Conservation (phyloP, 805 yeast species). For the Kodamaea hsintzibuensis region DNA sequence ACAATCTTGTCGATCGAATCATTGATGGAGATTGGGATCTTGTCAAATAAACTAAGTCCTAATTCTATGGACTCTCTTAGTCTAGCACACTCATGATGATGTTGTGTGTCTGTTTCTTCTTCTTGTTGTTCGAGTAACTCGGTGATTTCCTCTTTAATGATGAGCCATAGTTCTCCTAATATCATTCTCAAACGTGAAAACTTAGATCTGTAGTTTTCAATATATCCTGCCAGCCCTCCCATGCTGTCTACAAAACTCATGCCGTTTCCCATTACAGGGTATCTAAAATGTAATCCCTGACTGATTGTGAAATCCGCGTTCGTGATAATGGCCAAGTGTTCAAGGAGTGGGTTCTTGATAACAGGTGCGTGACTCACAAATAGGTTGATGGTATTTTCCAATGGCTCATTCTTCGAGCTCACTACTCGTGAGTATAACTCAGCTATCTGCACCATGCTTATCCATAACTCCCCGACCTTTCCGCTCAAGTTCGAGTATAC, state of each 20-base stretch:
- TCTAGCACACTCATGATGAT: neutral
- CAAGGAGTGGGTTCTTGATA: constrained; percentile 64
- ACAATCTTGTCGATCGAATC: constrained; percentile 43
- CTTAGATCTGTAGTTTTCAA: constrained; percentile 63
- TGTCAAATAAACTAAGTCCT: constrained; percentile 62
- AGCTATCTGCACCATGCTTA: constrained; percentile 69
- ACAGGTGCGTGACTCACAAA: constrained; percentile 73
- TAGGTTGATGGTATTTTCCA: constrained; percentile 50
- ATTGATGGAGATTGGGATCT: constrained; percentile 51
- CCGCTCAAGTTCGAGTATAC: constrained; percentile 21
- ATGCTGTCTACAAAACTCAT: constrained; percentile 58
- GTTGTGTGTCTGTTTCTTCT: constrained; percentile 2
- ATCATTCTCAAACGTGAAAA: constrained; percentile 62
- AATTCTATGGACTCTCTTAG: constrained; percentile 41
- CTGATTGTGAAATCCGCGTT: constrained; percentile 73
- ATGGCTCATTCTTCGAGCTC: constrained; percentile 3
- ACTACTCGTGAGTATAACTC: constrained; percentile 41
- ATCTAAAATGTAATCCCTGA: constrained; percentile 71
- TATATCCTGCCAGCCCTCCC: constrained; percentile 34
- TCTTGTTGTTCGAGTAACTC: constrained; percentile 24
- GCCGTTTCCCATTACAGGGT: constrained; percentile 70
- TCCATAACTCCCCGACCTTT: constrained; percentile 65
- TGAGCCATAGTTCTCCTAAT: constrained; percentile 63
- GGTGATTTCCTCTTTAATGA: constrained; percentile 54
- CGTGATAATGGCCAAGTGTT: constrained; percentile 64